These are phyloP conservation scores for Ilyonectria destructans DNA, from an alignment of 2,329 filamentous ascomycete species.

Conservation along the genomic window DNA sequence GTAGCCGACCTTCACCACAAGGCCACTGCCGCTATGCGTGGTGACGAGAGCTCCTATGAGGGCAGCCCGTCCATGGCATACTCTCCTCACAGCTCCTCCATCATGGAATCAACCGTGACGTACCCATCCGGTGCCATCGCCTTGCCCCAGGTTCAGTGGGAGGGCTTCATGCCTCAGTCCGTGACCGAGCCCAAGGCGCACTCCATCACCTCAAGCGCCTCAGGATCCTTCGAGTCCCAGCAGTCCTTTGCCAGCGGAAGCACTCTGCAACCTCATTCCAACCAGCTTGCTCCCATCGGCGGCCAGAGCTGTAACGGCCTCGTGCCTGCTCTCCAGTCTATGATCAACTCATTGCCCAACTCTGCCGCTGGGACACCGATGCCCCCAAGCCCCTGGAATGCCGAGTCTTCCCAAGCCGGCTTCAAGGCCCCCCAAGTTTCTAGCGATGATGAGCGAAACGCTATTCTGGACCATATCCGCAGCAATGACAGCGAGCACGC, in stretches of 20 bases:
- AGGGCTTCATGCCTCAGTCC: constrained; percentile 83
- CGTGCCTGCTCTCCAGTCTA: constrained; percentile 78
- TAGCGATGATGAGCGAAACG: constrained; percentile 87
- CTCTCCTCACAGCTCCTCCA: constrained; percentile 78
- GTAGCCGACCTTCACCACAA: constrained; percentile 99
- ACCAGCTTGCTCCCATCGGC: constrained; percentile 79
- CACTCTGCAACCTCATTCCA: constrained; percentile 71
- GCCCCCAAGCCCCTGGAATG: constrained; percentile 82
- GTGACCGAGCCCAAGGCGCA: constrained; percentile 82
- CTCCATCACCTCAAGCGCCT: constrained; percentile 78
- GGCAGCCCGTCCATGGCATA: constrained; percentile 77
- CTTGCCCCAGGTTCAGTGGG: constrained; percentile 92
- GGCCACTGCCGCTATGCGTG: constrained; percentile 80
- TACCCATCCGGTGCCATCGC: constrained; percentile 87
- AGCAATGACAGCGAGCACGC: constrained; percentile 85
- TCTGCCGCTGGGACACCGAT: constrained; percentile 80
- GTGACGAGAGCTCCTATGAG: constrained; percentile 71
- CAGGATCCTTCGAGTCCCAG: constrained; percentile 79
- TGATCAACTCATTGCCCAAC: constrained; percentile 80
- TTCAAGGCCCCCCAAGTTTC: constrained; percentile 85
- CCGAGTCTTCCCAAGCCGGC: constrained; percentile 75
- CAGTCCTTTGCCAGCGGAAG: constrained; percentile 74
- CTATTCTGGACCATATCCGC: constrained; percentile 90
- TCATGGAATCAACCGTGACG: constrained; percentile 84
- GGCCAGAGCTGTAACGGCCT: constrained; percentile 74